These are phyloP conservation scores for Aspergillus sp. DNA, from an alignment of 2,329 filamentous ascomycete species.

Conservation along the genomic window DNA sequence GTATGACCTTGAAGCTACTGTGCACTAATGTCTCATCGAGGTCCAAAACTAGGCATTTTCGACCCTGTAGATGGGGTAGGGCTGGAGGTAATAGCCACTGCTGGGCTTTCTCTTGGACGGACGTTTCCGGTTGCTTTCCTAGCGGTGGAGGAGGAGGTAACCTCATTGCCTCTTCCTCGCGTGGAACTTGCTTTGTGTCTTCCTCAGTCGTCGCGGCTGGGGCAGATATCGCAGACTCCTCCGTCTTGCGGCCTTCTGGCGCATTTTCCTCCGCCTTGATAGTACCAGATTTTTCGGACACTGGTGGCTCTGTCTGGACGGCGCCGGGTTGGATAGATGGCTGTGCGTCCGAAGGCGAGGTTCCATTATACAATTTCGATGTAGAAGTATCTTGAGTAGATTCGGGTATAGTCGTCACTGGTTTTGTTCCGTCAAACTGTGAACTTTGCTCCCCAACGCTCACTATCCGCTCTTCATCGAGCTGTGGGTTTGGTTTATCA, in stretches of 20 bases:
- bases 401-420: conserved; percentile 18
- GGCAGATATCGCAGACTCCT: conserved; percentile 40
- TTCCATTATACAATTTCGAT: conserved; percentile 20
- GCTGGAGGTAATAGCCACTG: conserved; percentile 81
- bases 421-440: conserved; percentile 33
- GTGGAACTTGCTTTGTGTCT: conserved; percentile 44
- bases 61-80: conserved; percentile 74
- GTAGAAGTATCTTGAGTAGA: conserved; percentile 10
- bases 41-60: conserved; percentile 93
- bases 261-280: conserved; percentile 20
- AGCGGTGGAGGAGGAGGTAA: conserved; percentile 58
- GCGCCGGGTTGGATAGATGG: conserved; percentile 7
- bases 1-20: conserved; percentile 91
- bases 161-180: conserved; percentile 43
- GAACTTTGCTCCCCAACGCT: conserved; percentile 40
- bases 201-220: conserved; percentile 46
- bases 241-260: conserved; percentile 11
- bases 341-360: not conserved
- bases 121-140: conserved; percentile 35
- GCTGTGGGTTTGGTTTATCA: conserved; percentile 26
- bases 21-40: conserved; percentile 96
- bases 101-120: conserved; percentile 49
- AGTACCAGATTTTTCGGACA: conserved; percentile 10
- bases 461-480: conserved; percentile 30
- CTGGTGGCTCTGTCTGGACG: conserved; percentile 16